Base-by-base conservation (phyloP, 495 filamentous ascomycete species). In the Hyaloscypha bicolor region DNA sequence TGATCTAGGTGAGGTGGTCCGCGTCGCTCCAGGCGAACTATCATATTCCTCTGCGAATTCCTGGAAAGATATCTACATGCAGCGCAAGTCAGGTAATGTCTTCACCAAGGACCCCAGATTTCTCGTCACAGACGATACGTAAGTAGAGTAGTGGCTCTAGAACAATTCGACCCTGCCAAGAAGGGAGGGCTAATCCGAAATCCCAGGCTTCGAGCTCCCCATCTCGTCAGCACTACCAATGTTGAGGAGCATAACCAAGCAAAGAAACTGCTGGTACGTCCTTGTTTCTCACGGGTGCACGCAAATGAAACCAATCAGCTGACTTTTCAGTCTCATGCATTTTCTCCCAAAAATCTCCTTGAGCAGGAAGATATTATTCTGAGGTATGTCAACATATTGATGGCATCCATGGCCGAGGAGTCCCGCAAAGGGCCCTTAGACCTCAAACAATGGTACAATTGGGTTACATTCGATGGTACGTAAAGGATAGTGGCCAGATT, bases 401-500 rank as follows among this genome's bases (percentile, higher is more conserved):
- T 88, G 0, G 37, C 64, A 35, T 71, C 76, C 33, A 16, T 66
- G 12, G 45, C 66, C 33, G 60, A 73, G 8, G 65, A 57, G 62
- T 32, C 8, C 14, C 45, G 30, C 9, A 33, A 37, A 60, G 31
- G 33, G 3, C 14, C 31, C 19, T 19, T 79, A 22, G 76, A 87
- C 66, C 74, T 86, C 77, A 83, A 81, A 78, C 62, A 83, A 85
- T 67, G 83, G 77, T 31, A 76, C 76, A 6, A 86, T 53, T 81
- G 73, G 56, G 72, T 72, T 8, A 83, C 81, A 0, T 84, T 84
- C 59, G 82, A 83, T 62, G 35, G 35, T 30, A 81, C 12, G 35
- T 37, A 1, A 6, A 6, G 6, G 8, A 6, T 37, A 6, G 8
- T 37, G 6, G 8, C 35, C 35, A 37, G 8, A 37, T 12, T 37